phyloP scores from a whole-genome alignment of 495 filamentous ascomycete species.

The Usnea hakonensis region DNA sequence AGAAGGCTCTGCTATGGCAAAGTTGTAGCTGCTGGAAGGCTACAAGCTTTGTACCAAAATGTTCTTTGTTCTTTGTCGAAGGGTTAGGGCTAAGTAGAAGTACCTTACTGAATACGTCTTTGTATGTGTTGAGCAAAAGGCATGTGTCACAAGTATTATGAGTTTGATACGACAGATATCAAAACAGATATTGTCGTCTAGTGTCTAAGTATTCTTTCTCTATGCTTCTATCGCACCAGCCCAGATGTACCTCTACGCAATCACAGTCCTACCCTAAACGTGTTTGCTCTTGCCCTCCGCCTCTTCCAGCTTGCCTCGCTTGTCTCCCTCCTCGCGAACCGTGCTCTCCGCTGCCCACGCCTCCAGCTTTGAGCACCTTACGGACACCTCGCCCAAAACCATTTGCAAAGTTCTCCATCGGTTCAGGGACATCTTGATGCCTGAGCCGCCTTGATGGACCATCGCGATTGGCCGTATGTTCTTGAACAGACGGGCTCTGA shows the following conservation, averaged over 20 bases:
- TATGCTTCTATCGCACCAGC: too few species aligned
- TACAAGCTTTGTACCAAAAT: too few species aligned
- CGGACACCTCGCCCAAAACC: background rate
- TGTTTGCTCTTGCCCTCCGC: background rate
- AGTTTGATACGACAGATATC: too few species aligned
- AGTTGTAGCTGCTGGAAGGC: too few species aligned
- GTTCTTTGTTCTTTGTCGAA: too few species aligned
- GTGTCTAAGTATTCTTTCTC: background rate
- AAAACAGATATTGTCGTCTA: too few species aligned
- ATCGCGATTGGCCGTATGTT: background rate
- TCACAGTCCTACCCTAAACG: background rate
- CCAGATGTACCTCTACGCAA: background rate
- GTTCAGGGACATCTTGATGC: slow-evolving; percentile 7
- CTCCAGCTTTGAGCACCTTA: background rate
- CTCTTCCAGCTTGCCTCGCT: background rate
- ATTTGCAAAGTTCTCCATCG: background rate
- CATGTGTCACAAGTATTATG: too few species aligned
- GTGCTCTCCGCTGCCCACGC: background rate
- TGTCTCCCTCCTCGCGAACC: background rate
- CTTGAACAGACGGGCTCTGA: background rate
- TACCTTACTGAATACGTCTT: too few species aligned
- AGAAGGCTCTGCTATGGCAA: background rate
- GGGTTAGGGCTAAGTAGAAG: too few species aligned
- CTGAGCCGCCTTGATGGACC: slow-evolving; percentile 4
- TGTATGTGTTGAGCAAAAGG: too few species aligned